phyloP scores from a whole-genome alignment of 1,139 yeast species.

The Yamadazyma epiphylla region DNA sequence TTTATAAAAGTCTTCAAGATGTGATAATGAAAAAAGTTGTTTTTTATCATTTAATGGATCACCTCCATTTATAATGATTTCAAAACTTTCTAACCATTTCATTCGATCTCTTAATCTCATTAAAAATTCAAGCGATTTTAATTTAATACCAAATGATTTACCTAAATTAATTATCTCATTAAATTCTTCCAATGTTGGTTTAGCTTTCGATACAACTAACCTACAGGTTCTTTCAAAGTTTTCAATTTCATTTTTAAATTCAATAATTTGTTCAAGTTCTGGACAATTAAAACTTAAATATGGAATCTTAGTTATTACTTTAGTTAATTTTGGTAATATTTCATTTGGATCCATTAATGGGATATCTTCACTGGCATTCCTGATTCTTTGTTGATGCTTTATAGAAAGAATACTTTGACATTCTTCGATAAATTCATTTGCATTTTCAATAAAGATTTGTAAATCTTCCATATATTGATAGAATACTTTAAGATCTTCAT shows the following conservation, averaged over 20 bases:
- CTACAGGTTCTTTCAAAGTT: constrained; percentile 51
- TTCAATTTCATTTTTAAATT: constrained; percentile 50
- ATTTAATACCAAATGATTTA: constrained; percentile 52
- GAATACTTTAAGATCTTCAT: constrained; percentile 1
- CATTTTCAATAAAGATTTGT: constrained; percentile 38
- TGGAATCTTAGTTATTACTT: constrained; percentile 46
- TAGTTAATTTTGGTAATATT: constrained; percentile 20
- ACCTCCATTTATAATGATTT: constrained; percentile 33
- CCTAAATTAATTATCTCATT: constrained; percentile 52
- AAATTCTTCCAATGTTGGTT: constrained; percentile 32
- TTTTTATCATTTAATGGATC: constrained; percentile 36
- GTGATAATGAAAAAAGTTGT: constrained; percentile 33
- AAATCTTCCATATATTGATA: constrained; percentile 1
- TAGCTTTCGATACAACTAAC: constrained; percentile 25
- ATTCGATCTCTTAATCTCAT: constrained; percentile 46
- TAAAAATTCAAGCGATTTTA: constrained; percentile 49
- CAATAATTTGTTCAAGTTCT: constrained; percentile 59
- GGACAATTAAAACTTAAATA: constrained; percentile 48
- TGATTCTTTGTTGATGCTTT: constrained; percentile 50
- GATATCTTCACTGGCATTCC: constrained; percentile 18
- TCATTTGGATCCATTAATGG: constrained; percentile 10
- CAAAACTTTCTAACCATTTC: constrained; percentile 44
- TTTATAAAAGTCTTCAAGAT: constrained; percentile 32
- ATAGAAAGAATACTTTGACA: constrained; percentile 51
- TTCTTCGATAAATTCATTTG: constrained; percentile 51